These are phyloP conservation scores for Avena atlantica DNA, from an alignment of 176 grass and related monocot genomes.

Conservation along the genomic window DNA sequence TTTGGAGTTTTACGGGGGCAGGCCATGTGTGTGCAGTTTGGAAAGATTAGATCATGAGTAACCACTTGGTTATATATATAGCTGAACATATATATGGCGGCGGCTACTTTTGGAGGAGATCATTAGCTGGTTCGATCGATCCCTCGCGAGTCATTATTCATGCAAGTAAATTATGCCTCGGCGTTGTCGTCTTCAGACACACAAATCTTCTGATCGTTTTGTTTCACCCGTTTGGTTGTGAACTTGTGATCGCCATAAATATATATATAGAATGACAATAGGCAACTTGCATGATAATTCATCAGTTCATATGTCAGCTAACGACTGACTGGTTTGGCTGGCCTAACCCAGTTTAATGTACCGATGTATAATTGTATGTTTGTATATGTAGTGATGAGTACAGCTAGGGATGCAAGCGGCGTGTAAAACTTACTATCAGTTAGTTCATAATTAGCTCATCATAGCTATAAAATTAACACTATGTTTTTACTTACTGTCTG, in stretches of 20 bases:
- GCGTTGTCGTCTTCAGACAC: conserved; percentile 1
- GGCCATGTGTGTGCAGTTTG: conserved; percentile 4
- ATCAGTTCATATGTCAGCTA: too few species aligned
- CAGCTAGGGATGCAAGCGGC: too few species aligned
- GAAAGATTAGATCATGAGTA: conserved; percentile 36
- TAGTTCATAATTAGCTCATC: too few species aligned
- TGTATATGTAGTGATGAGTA: too few species aligned
- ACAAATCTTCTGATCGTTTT: background rate
- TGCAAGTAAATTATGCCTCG: background rate
- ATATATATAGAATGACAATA: too few species aligned
- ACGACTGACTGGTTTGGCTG: too few species aligned
- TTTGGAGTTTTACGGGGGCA: conserved; percentile 16
- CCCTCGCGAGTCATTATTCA: conserved; percentile 51
- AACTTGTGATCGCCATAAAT: background rate
- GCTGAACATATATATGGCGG: background rate
- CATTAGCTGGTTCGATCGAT: conserved; percentile 20
- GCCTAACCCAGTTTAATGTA: too few species aligned
- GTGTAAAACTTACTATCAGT: too few species aligned
- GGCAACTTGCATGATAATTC: too few species aligned
- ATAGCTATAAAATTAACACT: too few species aligned
- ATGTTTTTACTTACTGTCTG: too few species aligned
- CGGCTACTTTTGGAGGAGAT: conserved; percentile 9
- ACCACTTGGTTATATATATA: background rate
- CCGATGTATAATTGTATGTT: too few species aligned
- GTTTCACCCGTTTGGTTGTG: background rate